Conservation (phyloP, 2,329 filamentous ascomycete genomes). For the Hawksworthiomyces lignivorus region DNA sequence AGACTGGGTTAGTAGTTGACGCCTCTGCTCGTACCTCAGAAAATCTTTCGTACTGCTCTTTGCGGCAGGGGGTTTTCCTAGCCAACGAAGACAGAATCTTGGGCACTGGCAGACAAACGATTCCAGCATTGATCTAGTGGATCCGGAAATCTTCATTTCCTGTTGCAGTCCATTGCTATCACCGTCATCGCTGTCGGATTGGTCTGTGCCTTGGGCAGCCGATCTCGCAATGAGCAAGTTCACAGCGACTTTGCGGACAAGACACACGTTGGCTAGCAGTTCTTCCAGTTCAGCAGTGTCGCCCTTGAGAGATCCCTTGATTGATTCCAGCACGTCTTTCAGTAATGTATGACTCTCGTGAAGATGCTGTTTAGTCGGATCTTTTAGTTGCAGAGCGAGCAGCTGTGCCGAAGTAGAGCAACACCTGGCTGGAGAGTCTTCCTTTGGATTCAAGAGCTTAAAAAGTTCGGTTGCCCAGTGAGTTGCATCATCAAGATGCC, state of each 20-base stretch:
- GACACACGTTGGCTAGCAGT: conserved; percentile 48
- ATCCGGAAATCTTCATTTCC: conserved; percentile 16
- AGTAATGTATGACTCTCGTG: conserved; percentile 34
- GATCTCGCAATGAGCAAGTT: conserved; percentile 37
- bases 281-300: conserved; percentile 54
- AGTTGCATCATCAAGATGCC: conserved; percentile 43
- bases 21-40: conserved; percentile 54
- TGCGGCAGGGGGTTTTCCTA: conserved; percentile 48
- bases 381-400: conserved; percentile 45
- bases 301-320: conserved; percentile 54
- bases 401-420: conserved; percentile 48
- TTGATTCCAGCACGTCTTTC: conserved; percentile 40
- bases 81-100: conserved; percentile 53
- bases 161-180: conserved; percentile 7
- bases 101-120: conserved; percentile 51
- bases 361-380: conserved; percentile 27
- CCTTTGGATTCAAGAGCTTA: conserved; percentile 25
- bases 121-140: conserved; percentile 39
- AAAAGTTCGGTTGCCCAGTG: conserved; percentile 46
- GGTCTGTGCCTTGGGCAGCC: too few relatives aligned
- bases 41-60: conserved; percentile 48
- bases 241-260: conserved; percentile 47
- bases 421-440: conserved; percentile 41
- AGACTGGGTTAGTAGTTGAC: conserved; percentile 42
- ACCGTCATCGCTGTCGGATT: conserved; percentile 7